Base-by-base conservation (phyloP, 2,329 filamentous ascomycete genomes). In the Fusarium concolor region DNA sequence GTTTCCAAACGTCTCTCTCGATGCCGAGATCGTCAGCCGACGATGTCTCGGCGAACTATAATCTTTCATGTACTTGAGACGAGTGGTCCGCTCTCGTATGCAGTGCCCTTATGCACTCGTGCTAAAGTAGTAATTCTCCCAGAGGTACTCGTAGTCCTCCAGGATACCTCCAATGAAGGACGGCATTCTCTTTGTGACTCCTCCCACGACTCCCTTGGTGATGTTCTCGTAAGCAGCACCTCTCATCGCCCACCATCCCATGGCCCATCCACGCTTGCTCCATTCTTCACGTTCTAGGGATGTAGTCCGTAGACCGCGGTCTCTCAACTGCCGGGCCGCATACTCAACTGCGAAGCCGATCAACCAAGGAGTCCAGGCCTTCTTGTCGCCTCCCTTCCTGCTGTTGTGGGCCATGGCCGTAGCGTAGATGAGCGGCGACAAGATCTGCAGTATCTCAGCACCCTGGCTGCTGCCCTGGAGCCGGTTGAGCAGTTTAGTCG, bases 171-270 rank as follows among this genome's bases (percentile, higher is more conserved):
- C 92, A 24, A 97, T 84, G 76, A 99, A 87, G 69, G 92, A 89
- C 45, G 96, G 87, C 79, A 97, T 84, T 52, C 92, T 89, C 75
- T 90, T 91, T 70, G 89, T 90, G 69, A 97, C 86, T 74, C 89
- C 91, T 29, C 84, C 83, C 10, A 95, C 90, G 15, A 95, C 79
- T 6, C 88, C 87, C 79, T 92, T 92, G 46, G 93, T 97, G 62
- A 97, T 85, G 73, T 94, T 93, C 79, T 98, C 93, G 79, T 99
- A 99, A 73, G 97, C 97, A 3, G 94, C 94, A n/a, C 96, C 95
- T 62, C 95, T 89, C 93, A 99, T 96, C 26, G 87, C 82, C 96
- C 96, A 99, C 95, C 96, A 98, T 20, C 90, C 92, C 84, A 97
- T 90, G 3, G 89, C 90, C 93, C 94, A 97, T 38, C 92, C 94